phyloP scores from a whole-genome alignment of 1,139 yeast genomes.

The Yamadazyma mexicana region DNA sequence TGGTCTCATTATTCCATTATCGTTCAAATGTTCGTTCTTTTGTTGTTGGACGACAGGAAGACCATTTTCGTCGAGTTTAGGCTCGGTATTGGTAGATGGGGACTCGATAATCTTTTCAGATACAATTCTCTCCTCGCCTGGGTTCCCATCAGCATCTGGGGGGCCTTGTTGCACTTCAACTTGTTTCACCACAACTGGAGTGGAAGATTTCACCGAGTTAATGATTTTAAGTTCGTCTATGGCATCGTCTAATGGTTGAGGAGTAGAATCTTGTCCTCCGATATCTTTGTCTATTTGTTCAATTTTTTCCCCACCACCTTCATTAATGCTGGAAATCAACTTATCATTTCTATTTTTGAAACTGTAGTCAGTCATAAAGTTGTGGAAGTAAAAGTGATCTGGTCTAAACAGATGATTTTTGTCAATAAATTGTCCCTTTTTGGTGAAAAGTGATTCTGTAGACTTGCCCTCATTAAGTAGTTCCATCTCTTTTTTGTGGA shows the following conservation, averaged over 20 bases:
- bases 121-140: not conserved
- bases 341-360: constrained; percentile 5
- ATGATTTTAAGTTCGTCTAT: constrained; percentile 1
- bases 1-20: not conserved
- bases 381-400: constrained; percentile 9
- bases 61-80: not conserved
- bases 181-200: not conserved
- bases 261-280: not conserved
- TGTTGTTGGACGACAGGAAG: not conserved
- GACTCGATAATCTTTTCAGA: not conserved
- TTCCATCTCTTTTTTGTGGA: constrained; percentile 33
- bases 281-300: not conserved
- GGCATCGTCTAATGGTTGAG: constrained; percentile 1
- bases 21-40: not conserved
- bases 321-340: not conserved
- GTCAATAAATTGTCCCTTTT: constrained; percentile 3
- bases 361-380: constrained; percentile 9
- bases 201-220: not conserved
- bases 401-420: constrained; percentile 10
- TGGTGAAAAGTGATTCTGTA: constrained; percentile 8
- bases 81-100: not conserved
- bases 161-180: not conserved
- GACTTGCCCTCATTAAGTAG: constrained; percentile 16
- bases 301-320: not conserved
- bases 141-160: not conserved